Percentiles rank a stretch among this genome's conserved stretches.
Conservation (phyloP, 2,329 filamentous ascomycete species). For the Pseudovirgaria hyperparasitica region DNA sequence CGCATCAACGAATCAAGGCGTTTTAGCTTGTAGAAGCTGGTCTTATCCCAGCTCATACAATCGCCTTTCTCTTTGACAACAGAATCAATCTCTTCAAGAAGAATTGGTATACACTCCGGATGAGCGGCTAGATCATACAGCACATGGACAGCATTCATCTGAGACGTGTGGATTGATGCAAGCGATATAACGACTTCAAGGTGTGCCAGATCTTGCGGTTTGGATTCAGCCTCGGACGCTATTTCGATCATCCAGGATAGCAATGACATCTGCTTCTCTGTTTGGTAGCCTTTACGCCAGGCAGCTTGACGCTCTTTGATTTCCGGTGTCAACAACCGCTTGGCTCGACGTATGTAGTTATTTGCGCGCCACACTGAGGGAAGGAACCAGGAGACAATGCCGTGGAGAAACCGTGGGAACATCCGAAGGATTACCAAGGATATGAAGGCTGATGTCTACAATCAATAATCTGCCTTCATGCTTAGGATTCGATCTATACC, state of each 20-base stretch:
- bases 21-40: constrained; percentile 7
- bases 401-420: constrained; percentile 4
- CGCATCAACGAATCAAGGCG: constrained; percentile 12
- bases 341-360: constrained; percentile 5
- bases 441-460: constrained; percentile 12
- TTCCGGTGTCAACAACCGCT: constrained; percentile 6
- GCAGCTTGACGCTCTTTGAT: constrained; percentile 3
- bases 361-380: constrained; percentile 3
- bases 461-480: background rate
- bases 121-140: constrained; percentile 6
- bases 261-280: constrained; percentile 3
- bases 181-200: constrained; percentile 6
- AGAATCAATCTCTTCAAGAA: constrained; percentile 5
- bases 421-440: constrained; percentile 20
- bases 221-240: constrained; percentile 2
- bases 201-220: constrained; percentile 4
- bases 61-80: constrained; percentile 5
- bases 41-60: constrained; percentile 4
- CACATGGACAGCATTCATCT: constrained; percentile 10
- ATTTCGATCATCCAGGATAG: constrained; percentile 5
- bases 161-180: constrained; percentile 11
- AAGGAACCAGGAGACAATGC: constrained; percentile 1
- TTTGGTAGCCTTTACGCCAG: constrained; percentile 1
- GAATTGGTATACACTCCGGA: constrained; percentile 4
- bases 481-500: background rate